Conservation (phyloP, 306 rosid genomes). For the Pueraria montana region DNA sequence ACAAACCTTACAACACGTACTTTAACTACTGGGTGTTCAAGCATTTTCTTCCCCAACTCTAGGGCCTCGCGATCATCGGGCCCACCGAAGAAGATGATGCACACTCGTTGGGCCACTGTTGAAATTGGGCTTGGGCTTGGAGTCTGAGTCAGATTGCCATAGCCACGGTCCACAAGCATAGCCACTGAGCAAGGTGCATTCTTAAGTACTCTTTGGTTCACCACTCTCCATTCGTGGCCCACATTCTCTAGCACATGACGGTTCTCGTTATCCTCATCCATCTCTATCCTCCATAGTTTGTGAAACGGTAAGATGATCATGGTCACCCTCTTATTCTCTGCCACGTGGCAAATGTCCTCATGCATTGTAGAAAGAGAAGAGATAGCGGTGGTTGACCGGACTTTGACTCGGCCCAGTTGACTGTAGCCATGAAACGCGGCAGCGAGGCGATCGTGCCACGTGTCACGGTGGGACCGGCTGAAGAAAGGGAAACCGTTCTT, state of each 20-base stretch:
- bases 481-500: conserved; percentile 85
- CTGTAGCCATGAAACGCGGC: conserved; percentile 73
- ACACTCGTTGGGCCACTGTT: conserved; percentile 43
- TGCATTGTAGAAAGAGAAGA: conserved; percentile 82
- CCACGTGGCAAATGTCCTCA: conserved; percentile 81
- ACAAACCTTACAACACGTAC: conserved; percentile 61
- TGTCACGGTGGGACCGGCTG: conserved; percentile 49
- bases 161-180: conserved; percentile 81
- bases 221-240: conserved; percentile 78
- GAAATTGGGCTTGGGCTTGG: conserved; percentile 28
- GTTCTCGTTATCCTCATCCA: not conserved
- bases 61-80: conserved; percentile 86
- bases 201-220: conserved; percentile 77
- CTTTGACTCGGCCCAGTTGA: conserved; percentile 67
- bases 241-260: conserved; percentile 55
- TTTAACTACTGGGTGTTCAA: conserved; percentile 68
- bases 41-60: conserved; percentile 72
- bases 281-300: conserved; percentile 62
- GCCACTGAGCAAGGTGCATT: conserved; percentile 82
- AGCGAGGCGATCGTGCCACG: conserved; percentile 59
- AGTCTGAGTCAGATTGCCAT: conserved; percentile 45
- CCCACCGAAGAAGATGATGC: conserved; percentile 84
- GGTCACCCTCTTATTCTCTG: conserved; percentile 73
- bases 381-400: conserved; percentile 74
- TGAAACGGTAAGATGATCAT: conserved; percentile 84